A percentile compares a stretch with the other conserved stretches of the same genome.
Evolutionary conservation across 805 yeast species (phyloP).

Genomic region (Schizosaccharomyces japonicus): DNA sequence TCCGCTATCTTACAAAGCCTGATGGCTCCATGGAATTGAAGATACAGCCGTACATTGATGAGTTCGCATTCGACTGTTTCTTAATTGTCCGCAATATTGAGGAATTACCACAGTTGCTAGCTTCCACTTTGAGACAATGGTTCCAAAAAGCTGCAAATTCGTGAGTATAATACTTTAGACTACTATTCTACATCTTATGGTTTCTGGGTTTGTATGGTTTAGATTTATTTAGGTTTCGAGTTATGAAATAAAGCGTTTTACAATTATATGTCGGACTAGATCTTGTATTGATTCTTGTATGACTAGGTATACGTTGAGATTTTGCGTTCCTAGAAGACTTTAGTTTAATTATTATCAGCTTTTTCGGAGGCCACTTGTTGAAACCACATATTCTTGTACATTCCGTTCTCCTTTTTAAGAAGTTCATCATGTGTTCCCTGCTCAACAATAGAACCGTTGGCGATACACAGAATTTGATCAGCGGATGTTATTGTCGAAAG

Average conservation of each 20-base stretch:
- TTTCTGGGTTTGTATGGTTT: too few relatives aligned
- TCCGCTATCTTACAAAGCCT: constrained; percentile 34
- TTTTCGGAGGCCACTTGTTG: constrained; percentile 29
- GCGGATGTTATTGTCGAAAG: constrained; percentile 27
- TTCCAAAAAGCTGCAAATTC: constrained; percentile 19
- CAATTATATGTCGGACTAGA: too few relatives aligned
- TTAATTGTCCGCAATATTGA: constrained; percentile 74
- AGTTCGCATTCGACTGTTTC: constrained; percentile 91
- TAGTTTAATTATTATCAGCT: too few relatives aligned
- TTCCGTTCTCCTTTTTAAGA: constrained; percentile 26
- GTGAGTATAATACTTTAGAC: too few relatives aligned
- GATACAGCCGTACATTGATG: constrained; percentile 66
- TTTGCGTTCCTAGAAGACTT: too few relatives aligned
- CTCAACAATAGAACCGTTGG: constrained; percentile 24
- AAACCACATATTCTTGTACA: constrained; percentile 69
- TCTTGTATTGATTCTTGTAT: too few relatives aligned
- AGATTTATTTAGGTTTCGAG: too few relatives aligned
- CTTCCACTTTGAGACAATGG: constrained; percentile 74
- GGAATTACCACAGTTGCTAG: constrained; percentile 78
- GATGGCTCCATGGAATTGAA: constrained; percentile 48
- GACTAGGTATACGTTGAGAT: too few relatives aligned
- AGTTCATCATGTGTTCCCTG: constrained; percentile 15
- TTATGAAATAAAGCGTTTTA: too few relatives aligned
- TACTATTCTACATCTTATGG: too few relatives aligned
- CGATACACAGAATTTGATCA: constrained; percentile 25